A percentile compares a stretch with the other conserved stretches of the same genome.
Evolutionary conservation across 2,329 filamentous ascomycete genomes (phyloP).

Genomic region (Phaeosphaeria sp.): DNA sequence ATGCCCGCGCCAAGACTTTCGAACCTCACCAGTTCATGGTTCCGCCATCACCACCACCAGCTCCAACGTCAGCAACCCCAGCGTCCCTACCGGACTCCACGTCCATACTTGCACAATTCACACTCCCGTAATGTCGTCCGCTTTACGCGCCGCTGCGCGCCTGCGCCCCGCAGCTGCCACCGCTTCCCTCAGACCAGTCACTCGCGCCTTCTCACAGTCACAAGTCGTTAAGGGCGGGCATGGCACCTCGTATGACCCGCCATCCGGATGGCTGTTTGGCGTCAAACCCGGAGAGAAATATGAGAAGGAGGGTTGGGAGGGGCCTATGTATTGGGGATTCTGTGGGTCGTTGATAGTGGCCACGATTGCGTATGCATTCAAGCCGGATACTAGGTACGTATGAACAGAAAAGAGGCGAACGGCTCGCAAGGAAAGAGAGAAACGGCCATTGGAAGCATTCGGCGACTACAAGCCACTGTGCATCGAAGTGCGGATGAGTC

Average conservation of each 20-base stretch:
- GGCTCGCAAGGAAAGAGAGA: neutral
- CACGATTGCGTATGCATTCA: slow-evolving; percentile 86
- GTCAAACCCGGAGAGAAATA: slow-evolving; percentile 95
- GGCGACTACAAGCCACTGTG: neutral
- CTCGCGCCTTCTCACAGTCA: slow-evolving; percentile 35
- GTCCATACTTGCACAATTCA: slow-evolving; percentile 4
- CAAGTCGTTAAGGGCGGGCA: slow-evolving; percentile 48
- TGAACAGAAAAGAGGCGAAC: neutral
- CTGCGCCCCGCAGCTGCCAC: slow-evolving; percentile 18
- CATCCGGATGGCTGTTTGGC: slow-evolving; percentile 90
- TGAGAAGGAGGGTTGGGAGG: slow-evolving; percentile 97
- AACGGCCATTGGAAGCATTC: neutral
- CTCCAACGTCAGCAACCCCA: slow-evolving; percentile 5
- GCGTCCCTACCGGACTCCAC: slow-evolving; percentile 2
- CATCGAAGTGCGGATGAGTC: neutral
- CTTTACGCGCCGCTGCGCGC: slow-evolving; percentile 33
- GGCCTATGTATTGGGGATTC: slow-evolving; percentile 82
- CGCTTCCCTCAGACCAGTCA: slow-evolving; percentile 10
- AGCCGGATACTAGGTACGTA: slow-evolving; percentile 97
- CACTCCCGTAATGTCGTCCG: slow-evolving; percentile 25
- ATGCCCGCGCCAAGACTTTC: slow-evolving; percentile 18
- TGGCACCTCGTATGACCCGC: slow-evolving; percentile 85
- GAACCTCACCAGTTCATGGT: slow-evolving; percentile 4
- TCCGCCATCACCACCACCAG: slow-evolving; percentile 5
- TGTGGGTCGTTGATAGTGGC: slow-evolving; percentile 77